Evolutionary conservation across 108 stramenopile genomes (phyloP).

Genomic region (Nitzschia palea): DNA sequence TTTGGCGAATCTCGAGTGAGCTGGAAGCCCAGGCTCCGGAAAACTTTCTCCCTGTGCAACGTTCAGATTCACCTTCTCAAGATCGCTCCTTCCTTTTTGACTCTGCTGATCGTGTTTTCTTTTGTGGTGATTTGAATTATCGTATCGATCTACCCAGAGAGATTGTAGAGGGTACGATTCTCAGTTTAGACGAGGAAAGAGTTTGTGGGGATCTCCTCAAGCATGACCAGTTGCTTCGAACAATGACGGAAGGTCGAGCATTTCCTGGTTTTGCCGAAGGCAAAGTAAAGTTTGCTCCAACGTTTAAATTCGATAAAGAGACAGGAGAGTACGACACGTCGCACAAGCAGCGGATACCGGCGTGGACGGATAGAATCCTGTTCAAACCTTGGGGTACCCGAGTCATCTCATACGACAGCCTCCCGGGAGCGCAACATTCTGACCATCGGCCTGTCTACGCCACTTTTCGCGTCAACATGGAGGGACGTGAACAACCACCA

Average conservation of each 20-base stretch:
- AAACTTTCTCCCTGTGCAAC: slow-evolving; percentile 51
- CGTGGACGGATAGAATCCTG: slow-evolving; percentile 87
- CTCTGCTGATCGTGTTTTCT: slow-evolving; percentile 75
- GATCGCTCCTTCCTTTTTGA: slow-evolving; percentile 54
- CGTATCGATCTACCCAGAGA: slow-evolving; percentile 81
- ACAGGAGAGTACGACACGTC: slow-evolving; percentile 77
- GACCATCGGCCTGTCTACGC: slow-evolving; percentile 88
- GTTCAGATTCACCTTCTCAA: slow-evolving; percentile 19
- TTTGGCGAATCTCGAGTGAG: slow-evolving; percentile 79
- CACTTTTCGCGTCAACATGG: slow-evolving; percentile 54
- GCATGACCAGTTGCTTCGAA: slow-evolving; percentile 70
- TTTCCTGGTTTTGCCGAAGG: slow-evolving; percentile 82
- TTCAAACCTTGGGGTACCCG: slow-evolving; percentile 68
- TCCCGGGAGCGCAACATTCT: slow-evolving; percentile 57
- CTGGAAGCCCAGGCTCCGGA: slow-evolving; percentile 82
- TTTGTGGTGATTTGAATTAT: slow-evolving; percentile 88
- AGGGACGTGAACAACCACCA: slow-evolving; percentile 27
- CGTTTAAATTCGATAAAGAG: slow-evolving; percentile 90
- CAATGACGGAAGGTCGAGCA: slow-evolving; percentile 63
- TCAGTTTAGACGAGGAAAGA: neutral
- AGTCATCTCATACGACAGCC: slow-evolving; percentile 68
- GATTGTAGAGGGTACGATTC: slow-evolving; percentile 54
- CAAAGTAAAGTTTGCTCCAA: slow-evolving; percentile 74
- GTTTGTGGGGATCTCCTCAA: slow-evolving; percentile 39
- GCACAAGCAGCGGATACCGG: slow-evolving; percentile 86